Base-by-base conservation (phyloP, 352 stramenopile genomes). In the Pythium myriotylum region DNA sequence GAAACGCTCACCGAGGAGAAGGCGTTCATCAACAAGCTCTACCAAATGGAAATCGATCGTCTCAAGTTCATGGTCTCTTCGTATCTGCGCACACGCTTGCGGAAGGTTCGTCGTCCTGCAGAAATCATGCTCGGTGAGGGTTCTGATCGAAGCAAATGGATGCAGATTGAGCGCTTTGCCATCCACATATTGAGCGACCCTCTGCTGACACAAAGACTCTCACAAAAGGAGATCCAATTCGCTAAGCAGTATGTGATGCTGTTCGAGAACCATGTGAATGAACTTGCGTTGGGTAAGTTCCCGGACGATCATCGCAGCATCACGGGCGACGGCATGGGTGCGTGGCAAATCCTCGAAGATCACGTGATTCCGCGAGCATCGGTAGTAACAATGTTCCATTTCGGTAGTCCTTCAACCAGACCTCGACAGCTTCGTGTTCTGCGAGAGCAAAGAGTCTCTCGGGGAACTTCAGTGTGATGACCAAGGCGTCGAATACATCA, bases 31-130 rank as follows among this genome's bases (percentile, higher is more conserved):
- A 92, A 88, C 70, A 93, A 92, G 54, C 72, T 95, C 22, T 95
- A 95, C 60, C 86, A 88, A 76, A 93, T 95, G 86, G 86, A 95
- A 64, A 95, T 95, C 67, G 86, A 95, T 41, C 84, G 86, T 16
- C 73, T 95, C 29, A 81, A 80, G 37, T 95, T 90, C 70, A 91
- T 91, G 77, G 73, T 95, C 3, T 76, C 86, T 33, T 93, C 86
- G 0, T 95, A 95, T 51, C 62, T 95, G 20, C 81, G 86, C 33
- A 89, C 83, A 14, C 81, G 86, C 4, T 72, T 95, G 4, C 74
- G 64, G 35, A 95, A 95, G 73, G 83, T 87, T 26, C 27, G 2
- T 39, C 45, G 22, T 0, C 29, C 14, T 24, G 45, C 13, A 45
- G 14, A 27, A 23, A 24, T 17, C 54, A 32, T 37, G 37, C 24